These are phyloP conservation scores for Chlorella sp. DNA, from an alignment of 139 green algal species.

Conservation along the genomic window DNA sequence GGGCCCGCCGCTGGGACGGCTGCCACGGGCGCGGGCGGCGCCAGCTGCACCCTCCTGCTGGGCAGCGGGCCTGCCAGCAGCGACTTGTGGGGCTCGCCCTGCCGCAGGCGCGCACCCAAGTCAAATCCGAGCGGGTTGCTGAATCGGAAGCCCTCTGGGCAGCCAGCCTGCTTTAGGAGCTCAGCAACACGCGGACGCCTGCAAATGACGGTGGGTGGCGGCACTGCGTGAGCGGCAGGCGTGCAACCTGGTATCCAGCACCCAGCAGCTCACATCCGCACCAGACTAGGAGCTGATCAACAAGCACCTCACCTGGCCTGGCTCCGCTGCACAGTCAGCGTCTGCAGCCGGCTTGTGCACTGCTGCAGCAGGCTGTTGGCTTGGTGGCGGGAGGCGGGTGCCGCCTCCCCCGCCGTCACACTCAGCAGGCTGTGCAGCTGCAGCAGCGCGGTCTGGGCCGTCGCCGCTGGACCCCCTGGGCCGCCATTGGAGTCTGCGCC, in stretches of 20 bases:
- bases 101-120: slow-evolving; percentile 1
- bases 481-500: background rate
- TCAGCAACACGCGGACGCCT: background rate
- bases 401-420: background rate
- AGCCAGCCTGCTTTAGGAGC: slow-evolving; percentile 29
- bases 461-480: background rate
- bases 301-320: slow-evolving; percentile 12
- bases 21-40: background rate
- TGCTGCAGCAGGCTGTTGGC: slow-evolving; percentile 29
- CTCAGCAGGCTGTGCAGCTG: slow-evolving; percentile 43
- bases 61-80: slow-evolving; percentile 17
- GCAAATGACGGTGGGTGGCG: background rate
- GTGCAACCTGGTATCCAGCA: background rate
- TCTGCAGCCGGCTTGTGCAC: slow-evolving; percentile 15
- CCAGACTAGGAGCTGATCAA: background rate
- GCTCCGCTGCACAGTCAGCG: slow-evolving; percentile 15
- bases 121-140: slow-evolving; percentile 24
- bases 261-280: background rate
- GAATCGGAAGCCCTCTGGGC: slow-evolving; percentile 38
- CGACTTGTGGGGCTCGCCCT: slow-evolving; percentile 20
- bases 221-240: background rate
- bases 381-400: background rate
- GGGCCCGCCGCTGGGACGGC: slow-evolving; percentile 45
- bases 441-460: slow-evolving; percentile 23
- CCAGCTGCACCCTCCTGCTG: background rate